Percentiles rank a stretch among this genome's conserved stretches.
Conservation (phyloP, 139 green algal species). For the Chlorella sp. region DNA sequence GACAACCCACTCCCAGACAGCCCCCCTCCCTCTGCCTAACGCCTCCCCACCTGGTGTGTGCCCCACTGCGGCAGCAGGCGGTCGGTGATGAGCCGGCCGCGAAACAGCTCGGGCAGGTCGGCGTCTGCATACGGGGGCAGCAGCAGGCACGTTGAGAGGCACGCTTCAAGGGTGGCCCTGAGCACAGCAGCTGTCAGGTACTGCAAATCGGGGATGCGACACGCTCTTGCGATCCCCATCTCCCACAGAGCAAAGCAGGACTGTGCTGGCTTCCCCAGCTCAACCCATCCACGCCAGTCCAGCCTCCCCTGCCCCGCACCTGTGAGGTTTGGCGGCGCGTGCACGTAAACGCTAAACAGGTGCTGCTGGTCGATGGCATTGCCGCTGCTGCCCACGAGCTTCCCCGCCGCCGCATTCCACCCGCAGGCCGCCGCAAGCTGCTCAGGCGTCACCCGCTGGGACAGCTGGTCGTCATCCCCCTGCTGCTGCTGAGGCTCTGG, state of each 20-base stretch:
- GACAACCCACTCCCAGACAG: too few relatives aligned
- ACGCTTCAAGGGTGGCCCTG: too few relatives aligned
- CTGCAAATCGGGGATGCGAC: too few relatives aligned
- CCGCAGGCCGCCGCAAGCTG: constrained; percentile 23
- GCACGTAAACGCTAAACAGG: constrained; percentile 47
- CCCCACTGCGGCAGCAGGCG: constrained; percentile 30
- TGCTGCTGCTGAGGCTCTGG: neutral
- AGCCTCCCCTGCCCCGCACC: neutral
- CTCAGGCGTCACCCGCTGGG: neutral
- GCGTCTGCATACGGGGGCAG: neutral
- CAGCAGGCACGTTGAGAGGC: neutral
- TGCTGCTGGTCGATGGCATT: constrained; percentile 12
- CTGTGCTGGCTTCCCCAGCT: too few relatives aligned
- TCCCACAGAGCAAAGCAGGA: neutral
- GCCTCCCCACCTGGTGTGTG: constrained; percentile 22
- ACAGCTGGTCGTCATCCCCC: neutral
- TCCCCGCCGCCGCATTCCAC: neutral
- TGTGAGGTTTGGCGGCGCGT: constrained; percentile 37
- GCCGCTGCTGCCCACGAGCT: neutral
- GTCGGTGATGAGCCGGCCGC: constrained; percentile 23
- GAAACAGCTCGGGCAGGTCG: constrained; percentile 11
- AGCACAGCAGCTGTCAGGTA: too few relatives aligned
- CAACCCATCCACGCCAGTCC: too few relatives aligned
- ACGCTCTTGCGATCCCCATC: too few relatives aligned
- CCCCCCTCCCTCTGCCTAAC: too few relatives aligned